Evolutionary conservation across 116 monocot genomes (phyloP), one percentile per base, ranked within the genome.

Genomic region (Papilionanthe hybrid): DNA sequence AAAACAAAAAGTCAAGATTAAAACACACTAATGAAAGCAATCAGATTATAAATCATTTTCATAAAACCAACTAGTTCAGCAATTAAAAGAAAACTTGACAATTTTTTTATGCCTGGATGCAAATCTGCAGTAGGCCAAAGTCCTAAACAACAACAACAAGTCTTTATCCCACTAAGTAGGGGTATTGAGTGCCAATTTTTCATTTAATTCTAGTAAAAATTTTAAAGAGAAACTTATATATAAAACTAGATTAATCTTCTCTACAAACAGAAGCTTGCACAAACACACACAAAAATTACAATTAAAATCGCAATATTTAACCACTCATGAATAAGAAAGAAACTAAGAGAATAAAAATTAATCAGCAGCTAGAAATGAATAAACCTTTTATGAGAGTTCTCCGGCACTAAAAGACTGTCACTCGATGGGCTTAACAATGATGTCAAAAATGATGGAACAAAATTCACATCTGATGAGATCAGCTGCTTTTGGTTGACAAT

Each of bases 391-490:
- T 84, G 84, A 79, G 81, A 81, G 49, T 84, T 82, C n/a, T 86
- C 80, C 19, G 93, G 81, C 8, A 89, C 78, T 18, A 92, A 23
- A 27, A 94, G 76, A 27, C 84, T 85, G 69, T 86, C 19, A 78
- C 79, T 45, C 44, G 85, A 84, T 41, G 83, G 69, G 58, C 83
- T 79, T 55, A 94, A 79, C 80, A 94, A 72, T 5, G 97, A 90
- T 12, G 86, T 55, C 68, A 97, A 56, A 84, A 86, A 87, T 77
- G 97, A 90, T 55, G 85, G 78, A 72, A 94, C 87, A 82, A 91
- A 94, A 71, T 78, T 82, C 10, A 75, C 79, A 88, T 97, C 97
- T n/a, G 97, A 97, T 29, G 83, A 72, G 53, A 97, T 94, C 55
- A 94, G 75, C 41, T 82, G 80, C 81, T 88, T 91, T 78, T 97